These are phyloP conservation scores for Rhodosporidiobolus sp. DNA, from an alignment of 768 basidiomycete species.

Conservation along the genomic window DNA sequence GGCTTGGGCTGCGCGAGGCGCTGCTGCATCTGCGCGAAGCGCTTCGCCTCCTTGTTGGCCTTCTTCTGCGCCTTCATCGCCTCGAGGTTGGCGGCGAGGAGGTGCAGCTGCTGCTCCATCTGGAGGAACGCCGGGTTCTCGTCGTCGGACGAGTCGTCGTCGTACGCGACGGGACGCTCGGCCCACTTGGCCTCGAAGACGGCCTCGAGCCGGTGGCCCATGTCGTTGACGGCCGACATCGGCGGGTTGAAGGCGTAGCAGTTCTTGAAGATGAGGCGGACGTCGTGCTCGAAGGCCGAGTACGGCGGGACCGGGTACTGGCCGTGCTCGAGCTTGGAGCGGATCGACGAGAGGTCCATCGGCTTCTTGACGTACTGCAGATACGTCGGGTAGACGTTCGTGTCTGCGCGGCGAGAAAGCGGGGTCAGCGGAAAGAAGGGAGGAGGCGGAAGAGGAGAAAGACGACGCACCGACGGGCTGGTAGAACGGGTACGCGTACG, in stretches of 20 bases:
- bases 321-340: constrained; percentile 70
- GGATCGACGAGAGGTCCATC: constrained; percentile 91
- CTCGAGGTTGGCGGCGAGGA: constrained; percentile 66
- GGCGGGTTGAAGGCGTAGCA: constrained; percentile 88
- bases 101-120: constrained; percentile 79
- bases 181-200: constrained; percentile 93
- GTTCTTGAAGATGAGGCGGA: constrained; percentile 91
- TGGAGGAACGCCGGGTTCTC: constrained; percentile 57
- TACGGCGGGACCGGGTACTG: constrained; percentile 66
- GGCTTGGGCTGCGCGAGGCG: constrained; percentile 15
- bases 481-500: constrained; percentile 77
- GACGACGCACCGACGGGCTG: constrained; percentile 79
- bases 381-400: constrained; percentile 70
- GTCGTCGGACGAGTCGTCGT: constrained; percentile 20
- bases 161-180: constrained; percentile 56
- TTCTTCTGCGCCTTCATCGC: constrained; percentile 65
- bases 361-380: constrained; percentile 85
- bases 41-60: constrained; percentile 65
- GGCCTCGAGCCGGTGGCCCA: constrained; percentile 77
- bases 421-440: not conserved
- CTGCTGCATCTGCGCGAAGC: constrained; percentile 32
- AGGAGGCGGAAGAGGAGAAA: not conserved
- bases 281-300: constrained; percentile 78
- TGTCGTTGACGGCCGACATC: constrained; percentile 78
- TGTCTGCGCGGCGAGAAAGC: constrained; percentile 56